These are phyloP conservation scores for Pichia terricola DNA, from an alignment of 1,139 yeast species.

Conservation along the genomic window DNA sequence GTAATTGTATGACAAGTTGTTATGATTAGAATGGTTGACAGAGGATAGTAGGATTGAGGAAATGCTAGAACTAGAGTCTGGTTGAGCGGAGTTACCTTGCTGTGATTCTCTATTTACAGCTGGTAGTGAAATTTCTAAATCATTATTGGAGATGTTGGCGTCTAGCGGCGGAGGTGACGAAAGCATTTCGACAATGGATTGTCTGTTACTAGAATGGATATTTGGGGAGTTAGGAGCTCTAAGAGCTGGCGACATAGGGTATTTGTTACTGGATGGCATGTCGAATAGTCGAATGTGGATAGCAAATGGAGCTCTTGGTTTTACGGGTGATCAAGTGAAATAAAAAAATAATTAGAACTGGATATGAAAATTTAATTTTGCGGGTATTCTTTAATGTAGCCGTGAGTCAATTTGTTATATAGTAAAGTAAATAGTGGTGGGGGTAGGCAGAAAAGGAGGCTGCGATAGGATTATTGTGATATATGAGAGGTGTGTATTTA, in stretches of 20 bases:
- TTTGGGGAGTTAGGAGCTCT: conserved; percentile 30
- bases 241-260: conserved; percentile 27
- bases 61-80: conserved; percentile 4
- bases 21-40: neutral
- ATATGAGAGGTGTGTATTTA: no score
- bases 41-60: conserved; percentile 8
- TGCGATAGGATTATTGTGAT: no score
- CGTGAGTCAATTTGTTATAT: no score
- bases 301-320: no score
- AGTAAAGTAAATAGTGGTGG: no score
- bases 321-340: neutral
- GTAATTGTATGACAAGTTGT: neutral
- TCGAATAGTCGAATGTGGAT: neutral
- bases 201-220: conserved; percentile 30
- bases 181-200: conserved; percentile 73
- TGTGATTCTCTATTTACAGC: neutral
- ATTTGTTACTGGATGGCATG: conserved; percentile 20
- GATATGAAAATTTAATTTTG: no score
- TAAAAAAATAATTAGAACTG: no score
- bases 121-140: neutral
- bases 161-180: conserved; percentile 74
- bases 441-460: no score
- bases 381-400: no score
- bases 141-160: neutral
- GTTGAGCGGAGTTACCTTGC: conserved; percentile 2